Percentiles rank a stretch among this genome's conserved stretches.
Evolutionary conservation across 257 asterid species (phyloP).

Genomic region (Avicennia marina): DNA sequence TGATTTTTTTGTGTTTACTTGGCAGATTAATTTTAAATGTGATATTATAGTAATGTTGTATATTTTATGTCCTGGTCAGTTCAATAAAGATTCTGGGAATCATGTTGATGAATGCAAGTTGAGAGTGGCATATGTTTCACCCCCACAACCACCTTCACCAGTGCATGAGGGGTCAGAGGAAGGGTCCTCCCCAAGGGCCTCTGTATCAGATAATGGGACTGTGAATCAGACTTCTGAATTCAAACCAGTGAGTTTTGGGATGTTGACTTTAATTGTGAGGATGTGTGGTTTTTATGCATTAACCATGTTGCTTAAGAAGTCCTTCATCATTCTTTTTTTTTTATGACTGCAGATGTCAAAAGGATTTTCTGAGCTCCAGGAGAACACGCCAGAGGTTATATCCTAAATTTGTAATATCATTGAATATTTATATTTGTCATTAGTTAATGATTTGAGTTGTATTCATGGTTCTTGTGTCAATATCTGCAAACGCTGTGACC

Average conservation of each 20-base stretch:
- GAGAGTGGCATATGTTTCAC: slow-evolving; percentile 78
- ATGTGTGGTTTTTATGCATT: background rate
- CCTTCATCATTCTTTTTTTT: slow-evolving; percentile 1
- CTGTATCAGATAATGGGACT: slow-evolving; percentile 79
- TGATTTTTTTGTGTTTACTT: slow-evolving; percentile 1
- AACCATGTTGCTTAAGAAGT: background rate
- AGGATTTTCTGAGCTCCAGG: slow-evolving; percentile 53
- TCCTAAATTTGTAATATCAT: background rate
- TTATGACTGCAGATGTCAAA: slow-evolving; percentile 41
- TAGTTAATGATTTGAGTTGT: no score
- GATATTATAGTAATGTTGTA: background rate
- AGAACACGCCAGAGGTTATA: slow-evolving; percentile 64
- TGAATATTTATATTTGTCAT: background rate
- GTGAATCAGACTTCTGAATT: slow-evolving; percentile 58
- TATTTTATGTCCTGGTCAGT: slow-evolving; percentile 29
- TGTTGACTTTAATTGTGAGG: slow-evolving; percentile 10
- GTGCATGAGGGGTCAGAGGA: slow-evolving; percentile 95
- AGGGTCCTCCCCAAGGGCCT: slow-evolving; percentile 90
- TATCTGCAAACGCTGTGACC: background rate
- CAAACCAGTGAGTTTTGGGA: slow-evolving; percentile 46
- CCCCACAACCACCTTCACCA: slow-evolving; percentile 86
- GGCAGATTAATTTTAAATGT: background rate
- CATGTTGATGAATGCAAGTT: slow-evolving; percentile 86
- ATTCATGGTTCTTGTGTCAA: background rate
- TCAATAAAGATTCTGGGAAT: slow-evolving; percentile 82